phyloP scores from a whole-genome alignment of 2,329 filamentous ascomycete species.

The Pseudopyricularia javanii region DNA sequence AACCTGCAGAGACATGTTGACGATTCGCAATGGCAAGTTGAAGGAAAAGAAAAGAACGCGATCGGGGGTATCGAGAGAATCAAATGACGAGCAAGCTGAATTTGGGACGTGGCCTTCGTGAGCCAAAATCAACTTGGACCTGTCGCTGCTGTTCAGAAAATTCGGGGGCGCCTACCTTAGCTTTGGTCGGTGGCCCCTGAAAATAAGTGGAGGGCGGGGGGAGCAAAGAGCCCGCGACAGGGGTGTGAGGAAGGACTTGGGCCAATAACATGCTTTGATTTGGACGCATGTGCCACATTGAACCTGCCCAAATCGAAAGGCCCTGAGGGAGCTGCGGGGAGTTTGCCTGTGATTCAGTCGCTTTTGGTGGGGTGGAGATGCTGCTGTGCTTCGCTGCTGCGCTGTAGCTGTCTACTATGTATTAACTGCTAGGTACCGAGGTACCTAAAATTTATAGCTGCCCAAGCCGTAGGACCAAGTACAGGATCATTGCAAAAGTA shows the following conservation, averaged over 20 bases:
- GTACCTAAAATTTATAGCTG: no score
- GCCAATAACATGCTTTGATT: background rate
- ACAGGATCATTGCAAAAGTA: no score
- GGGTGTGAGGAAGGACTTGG: background rate
- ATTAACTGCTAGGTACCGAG: no score
- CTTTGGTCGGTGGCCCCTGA: background rate
- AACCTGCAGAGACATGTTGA: slow-evolving; percentile 43
- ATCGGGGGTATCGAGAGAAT: background rate
- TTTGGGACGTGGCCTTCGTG: background rate
- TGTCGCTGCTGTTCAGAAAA: background rate
- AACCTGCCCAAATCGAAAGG: background rate
- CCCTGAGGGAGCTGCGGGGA: background rate
- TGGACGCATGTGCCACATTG: background rate
- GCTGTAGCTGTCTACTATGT: no score
- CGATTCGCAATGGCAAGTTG: background rate
- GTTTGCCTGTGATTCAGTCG: background rate
- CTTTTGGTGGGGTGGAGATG: background rate
- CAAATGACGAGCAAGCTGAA: background rate
- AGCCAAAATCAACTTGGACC: background rate
- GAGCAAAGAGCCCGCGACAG: background rate
- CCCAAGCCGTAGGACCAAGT: no score
- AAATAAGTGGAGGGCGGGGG: background rate
- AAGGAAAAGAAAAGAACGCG: background rate
- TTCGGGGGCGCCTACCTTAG: background rate
- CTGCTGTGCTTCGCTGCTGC: no score